Conservation (phyloP, 2,329 filamentous ascomycete species). For the Epichloe hybrida region DNA sequence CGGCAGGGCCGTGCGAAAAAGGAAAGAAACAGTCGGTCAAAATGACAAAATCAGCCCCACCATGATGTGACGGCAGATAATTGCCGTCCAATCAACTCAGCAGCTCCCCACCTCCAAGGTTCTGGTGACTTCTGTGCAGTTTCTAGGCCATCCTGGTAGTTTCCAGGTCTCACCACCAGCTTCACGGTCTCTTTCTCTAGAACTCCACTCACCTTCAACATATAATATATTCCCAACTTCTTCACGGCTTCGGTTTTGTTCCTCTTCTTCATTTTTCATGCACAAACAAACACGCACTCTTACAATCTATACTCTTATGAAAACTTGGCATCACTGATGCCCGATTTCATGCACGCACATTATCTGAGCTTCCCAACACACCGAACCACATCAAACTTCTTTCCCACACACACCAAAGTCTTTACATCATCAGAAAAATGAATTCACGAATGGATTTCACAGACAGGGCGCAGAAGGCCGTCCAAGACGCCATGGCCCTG, state of each 20-base stretch:
- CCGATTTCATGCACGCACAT: neutral
- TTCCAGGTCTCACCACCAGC: conserved; percentile 7
- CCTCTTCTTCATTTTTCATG: neutral
- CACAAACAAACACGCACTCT: neutral
- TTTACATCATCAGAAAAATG: conserved; percentile 29
- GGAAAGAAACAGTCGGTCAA: neutral
- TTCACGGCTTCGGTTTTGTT: too few relatives aligned
- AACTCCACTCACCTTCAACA: neutral
- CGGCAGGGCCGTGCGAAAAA: too few relatives aligned
- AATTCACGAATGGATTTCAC: conserved; percentile 80
- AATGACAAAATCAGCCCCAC: neutral
- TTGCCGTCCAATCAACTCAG: conserved; percentile 9
- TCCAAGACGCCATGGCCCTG: conserved; percentile 77
- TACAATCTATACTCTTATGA: neutral
- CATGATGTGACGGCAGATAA: conserved; percentile 14
- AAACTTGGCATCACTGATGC: conserved; percentile 1
- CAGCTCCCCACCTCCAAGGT: conserved; percentile 14
- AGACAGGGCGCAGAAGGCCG: conserved; percentile 77
- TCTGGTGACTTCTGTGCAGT: conserved; percentile 19
- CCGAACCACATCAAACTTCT: neutral
- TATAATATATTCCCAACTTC: conserved; percentile 1
- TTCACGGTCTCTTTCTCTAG: neutral
- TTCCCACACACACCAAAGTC: neutral
- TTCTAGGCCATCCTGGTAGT: conserved; percentile 12
- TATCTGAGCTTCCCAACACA: neutral